Conservation (phyloP, 768 basidiomycete genomes). For the Boletus reticulatus region DNA sequence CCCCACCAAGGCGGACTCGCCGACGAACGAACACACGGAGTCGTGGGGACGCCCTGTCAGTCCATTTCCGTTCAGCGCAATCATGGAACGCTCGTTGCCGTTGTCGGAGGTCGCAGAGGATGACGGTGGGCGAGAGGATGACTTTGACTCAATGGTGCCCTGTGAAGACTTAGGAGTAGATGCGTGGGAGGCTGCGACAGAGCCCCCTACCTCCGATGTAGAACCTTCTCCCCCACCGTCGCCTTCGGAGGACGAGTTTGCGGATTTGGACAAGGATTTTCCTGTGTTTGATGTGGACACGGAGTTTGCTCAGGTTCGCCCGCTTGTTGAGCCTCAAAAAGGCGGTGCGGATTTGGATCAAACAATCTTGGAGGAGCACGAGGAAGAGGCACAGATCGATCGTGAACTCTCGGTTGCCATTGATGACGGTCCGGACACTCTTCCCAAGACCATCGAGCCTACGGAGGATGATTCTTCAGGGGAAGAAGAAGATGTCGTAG, state of each 20-base stretch:
- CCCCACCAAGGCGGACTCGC: slow-evolving; percentile 64
- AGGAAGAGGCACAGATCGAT: slow-evolving; percentile 34
- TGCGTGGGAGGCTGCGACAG: slow-evolving; percentile 22
- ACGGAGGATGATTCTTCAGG: slow-evolving; percentile 20
- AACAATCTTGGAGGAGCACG: slow-evolving; percentile 21
- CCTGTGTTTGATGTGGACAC: slow-evolving; percentile 12
- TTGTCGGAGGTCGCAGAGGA: slow-evolving; percentile 11
- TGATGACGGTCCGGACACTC: slow-evolving; percentile 13
- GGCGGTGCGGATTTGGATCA: slow-evolving; percentile 13
- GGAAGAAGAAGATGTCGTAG: slow-evolving; percentile 32
- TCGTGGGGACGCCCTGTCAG: slow-evolving; percentile 71
- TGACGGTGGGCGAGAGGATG: neutral
- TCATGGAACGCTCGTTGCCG: slow-evolving; percentile 30
- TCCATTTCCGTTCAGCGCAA: slow-evolving; percentile 51
- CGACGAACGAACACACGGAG: slow-evolving; percentile 49
- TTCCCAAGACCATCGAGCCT: neutral
- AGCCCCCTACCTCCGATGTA: slow-evolving; percentile 16
- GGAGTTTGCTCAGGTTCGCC: slow-evolving; percentile 14
- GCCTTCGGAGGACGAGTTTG: slow-evolving; percentile 21
- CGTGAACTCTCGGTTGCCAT: slow-evolving; percentile 35
- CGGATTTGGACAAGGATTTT: slow-evolving; percentile 15
- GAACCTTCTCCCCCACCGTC: slow-evolving; percentile 6
- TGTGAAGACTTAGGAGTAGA: slow-evolving; percentile 4
- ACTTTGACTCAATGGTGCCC: neutral
- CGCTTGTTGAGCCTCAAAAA: neutral